These are phyloP conservation scores for Geotrichum carabidarum DNA, from an alignment of 1,139 yeast species.

Conservation along the genomic window DNA sequence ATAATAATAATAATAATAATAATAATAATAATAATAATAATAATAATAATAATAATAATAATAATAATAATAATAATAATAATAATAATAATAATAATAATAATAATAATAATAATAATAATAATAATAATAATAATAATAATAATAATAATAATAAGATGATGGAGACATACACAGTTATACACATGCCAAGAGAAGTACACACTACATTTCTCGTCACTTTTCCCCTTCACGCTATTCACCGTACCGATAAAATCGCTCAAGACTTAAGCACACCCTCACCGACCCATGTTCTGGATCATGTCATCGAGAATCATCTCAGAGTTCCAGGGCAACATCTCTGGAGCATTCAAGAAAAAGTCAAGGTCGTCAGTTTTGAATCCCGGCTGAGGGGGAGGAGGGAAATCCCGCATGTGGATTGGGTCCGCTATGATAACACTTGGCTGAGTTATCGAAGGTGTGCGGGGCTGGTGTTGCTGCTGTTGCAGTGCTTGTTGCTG, in stretches of 20 bases:
- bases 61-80: background rate
- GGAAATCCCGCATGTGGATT: background rate
- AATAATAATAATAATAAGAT: background rate
- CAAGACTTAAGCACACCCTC: no score
- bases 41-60: background rate
- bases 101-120: background rate
- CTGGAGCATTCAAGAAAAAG: conserved; percentile 2
- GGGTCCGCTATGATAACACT: background rate
- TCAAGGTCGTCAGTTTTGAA: background rate
- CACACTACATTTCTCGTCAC: background rate
- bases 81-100: background rate
- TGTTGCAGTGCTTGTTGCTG: background rate
- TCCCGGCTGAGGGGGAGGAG: background rate
- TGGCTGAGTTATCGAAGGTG: background rate
- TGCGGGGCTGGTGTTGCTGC: background rate
- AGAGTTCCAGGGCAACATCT: conserved; percentile 17
- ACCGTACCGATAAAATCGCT: no score
- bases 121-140: background rate
- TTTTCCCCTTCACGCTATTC: background rate
- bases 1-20: background rate
- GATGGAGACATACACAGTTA: background rate
- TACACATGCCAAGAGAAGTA: background rate
- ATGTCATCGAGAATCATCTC: conserved; percentile 16
- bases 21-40: background rate
- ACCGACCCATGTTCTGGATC: background rate